Evolutionary conservation across 2,329 filamentous ascomycete species (phyloP).

Genomic region (Colletotrichum australisinense): DNA sequence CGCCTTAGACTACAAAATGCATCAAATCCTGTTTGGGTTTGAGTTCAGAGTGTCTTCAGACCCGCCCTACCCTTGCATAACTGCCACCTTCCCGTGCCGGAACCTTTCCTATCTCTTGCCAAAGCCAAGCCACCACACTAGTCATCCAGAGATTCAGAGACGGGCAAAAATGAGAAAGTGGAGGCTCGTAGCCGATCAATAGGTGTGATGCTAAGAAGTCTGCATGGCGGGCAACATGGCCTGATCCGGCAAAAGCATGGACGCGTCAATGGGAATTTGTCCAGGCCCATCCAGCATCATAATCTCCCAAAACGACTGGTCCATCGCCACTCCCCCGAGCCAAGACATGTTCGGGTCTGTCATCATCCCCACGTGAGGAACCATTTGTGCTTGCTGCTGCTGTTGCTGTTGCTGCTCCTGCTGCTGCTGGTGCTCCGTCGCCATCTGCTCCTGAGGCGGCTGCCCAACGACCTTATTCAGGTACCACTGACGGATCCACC

Average conservation of each 20-base stretch:
- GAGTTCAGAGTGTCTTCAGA: too few relatives aligned
- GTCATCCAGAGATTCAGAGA: too few relatives aligned
- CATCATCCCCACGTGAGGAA: fast-evolving
- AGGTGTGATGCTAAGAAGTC: neutral
- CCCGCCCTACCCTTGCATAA: too few relatives aligned
- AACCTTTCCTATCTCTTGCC: too few relatives aligned
- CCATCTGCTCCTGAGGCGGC: neutral
- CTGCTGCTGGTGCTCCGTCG: neutral
- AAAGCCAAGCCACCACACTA: neutral
- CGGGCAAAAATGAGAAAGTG: neutral
- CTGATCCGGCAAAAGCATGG: neutral
- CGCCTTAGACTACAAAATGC: too few relatives aligned
- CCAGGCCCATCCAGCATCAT: slow-evolving; percentile 19
- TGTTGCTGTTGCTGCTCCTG: neutral
- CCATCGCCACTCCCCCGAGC: slow-evolving; percentile 6
- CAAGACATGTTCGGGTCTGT: slow-evolving; percentile 5
- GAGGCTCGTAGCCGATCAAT: neutral
- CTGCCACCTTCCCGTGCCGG: too few relatives aligned
- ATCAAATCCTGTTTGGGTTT: too few relatives aligned
- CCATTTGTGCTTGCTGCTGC: neutral
- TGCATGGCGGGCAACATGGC: neutral
- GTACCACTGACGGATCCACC: slow-evolving; percentile 56
- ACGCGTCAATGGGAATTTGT: neutral
- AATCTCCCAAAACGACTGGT: slow-evolving; percentile 24
- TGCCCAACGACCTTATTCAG: slow-evolving; percentile 31